These are phyloP conservation scores for Sanghuangporus weigelae DNA, from an alignment of 1,284 basidiomycete genomes.

Conservation along the genomic window DNA sequence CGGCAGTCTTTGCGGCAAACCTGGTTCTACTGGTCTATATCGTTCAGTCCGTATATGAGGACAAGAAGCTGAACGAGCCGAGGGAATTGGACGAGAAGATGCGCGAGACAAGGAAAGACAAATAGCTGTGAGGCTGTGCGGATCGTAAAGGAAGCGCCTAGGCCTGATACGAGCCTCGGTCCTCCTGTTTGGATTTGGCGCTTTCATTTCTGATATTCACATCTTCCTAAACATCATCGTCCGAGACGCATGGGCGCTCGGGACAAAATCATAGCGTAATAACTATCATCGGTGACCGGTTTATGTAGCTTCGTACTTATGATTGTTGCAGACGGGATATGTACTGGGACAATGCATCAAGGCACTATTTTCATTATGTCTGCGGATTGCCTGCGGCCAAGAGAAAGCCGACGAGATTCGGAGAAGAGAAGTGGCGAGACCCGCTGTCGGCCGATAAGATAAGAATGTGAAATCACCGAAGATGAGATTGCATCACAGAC, in stretches of 20 bases:
- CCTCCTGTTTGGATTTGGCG: not conserved
- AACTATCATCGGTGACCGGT: not conserved
- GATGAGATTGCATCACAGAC: slow-evolving; percentile 2
- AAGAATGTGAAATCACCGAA: not conserved
- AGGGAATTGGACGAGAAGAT: slow-evolving; percentile 20
- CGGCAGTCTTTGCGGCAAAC: slow-evolving; percentile 43
- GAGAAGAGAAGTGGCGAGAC: not conserved
- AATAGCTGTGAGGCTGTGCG: slow-evolving; percentile 18
- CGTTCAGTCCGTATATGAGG: slow-evolving; percentile 38
- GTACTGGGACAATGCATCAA: not conserved
- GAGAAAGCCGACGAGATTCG: not conserved
- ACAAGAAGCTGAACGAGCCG: slow-evolving; percentile 17
- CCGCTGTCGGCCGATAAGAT: slow-evolving; percentile 7
- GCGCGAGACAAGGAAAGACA: slow-evolving; percentile 8
- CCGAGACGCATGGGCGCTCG: not conserved
- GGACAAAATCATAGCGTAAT: not conserved
- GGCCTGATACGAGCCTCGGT: no score
- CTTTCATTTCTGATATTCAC: not conserved
- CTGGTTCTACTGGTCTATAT: slow-evolving; percentile 41
- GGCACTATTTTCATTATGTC: not conserved
- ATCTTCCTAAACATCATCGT: not conserved
- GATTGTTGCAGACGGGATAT: no score
- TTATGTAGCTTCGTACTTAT: not conserved
- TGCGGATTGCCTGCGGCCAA: not conserved
- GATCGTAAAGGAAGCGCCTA: slow-evolving; percentile 8